Evolutionary conservation across 441 rosid genomes (phyloP).

Genomic region (Kokia cookei): DNA sequence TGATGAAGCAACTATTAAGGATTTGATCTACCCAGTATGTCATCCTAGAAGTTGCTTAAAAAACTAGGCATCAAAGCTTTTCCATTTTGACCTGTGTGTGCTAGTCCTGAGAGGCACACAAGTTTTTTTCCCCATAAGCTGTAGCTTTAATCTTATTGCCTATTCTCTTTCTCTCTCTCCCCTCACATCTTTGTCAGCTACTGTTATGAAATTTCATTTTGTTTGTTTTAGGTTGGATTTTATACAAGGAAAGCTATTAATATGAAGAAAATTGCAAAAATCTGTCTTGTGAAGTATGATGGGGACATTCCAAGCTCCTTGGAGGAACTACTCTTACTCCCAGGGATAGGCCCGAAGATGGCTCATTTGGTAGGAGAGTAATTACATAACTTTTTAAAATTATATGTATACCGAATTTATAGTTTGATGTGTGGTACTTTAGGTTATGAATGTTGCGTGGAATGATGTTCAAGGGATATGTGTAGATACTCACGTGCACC

Average conservation of each 20-base stretch:
- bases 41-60: constrained; percentile 6
- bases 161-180: not conserved
- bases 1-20: constrained; percentile 70
- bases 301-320: constrained; percentile 90
- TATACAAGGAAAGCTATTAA: constrained; percentile 82
- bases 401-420: not conserved
- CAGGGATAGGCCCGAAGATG: constrained; percentile 98
- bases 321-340: constrained; percentile 83
- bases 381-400: not conserved
- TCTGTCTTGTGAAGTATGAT: constrained; percentile 63
- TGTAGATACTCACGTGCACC: constrained; percentile 94
- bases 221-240: constrained; percentile 68
- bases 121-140: not conserved
- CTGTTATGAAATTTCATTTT: constrained; percentile 2
- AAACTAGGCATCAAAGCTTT: not conserved
- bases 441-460: constrained; percentile 96
- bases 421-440: constrained; percentile 14
- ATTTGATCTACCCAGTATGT: constrained; percentile 80
- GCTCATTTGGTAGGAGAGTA: constrained; percentile 85
- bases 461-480: constrained; percentile 87
- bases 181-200: not conserved
- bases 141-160: not conserved
- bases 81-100: not conserved
- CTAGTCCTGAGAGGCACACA: not conserved
- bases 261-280: constrained; percentile 83